phyloP scores from a whole-genome alignment of 371 early-diverging fungal genomes.

The Mortierella sp. region DNA sequence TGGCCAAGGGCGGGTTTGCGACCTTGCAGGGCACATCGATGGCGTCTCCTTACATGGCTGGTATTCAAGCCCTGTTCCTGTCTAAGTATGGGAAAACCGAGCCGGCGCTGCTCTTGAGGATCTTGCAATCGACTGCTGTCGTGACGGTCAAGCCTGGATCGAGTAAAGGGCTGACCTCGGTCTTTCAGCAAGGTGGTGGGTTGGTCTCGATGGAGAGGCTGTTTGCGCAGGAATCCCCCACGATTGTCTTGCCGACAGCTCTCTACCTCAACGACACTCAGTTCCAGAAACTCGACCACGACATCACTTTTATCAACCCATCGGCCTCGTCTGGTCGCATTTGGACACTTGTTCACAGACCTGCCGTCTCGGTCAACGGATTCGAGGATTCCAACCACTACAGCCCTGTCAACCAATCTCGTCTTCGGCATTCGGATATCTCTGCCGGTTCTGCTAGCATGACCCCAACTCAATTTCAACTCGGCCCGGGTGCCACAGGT shows the following conservation, averaged over 20 bases:
- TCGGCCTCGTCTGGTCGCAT: slow-evolving; percentile 14
- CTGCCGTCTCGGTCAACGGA: slow-evolving; percentile 40
- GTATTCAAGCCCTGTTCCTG: slow-evolving; percentile 67
- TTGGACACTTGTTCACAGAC: slow-evolving; percentile 29
- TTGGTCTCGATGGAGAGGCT: slow-evolving; percentile 52
- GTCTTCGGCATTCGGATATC: slow-evolving; percentile 22
- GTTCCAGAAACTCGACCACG: slow-evolving; percentile 37
- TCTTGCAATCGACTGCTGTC: slow-evolving; percentile 22
- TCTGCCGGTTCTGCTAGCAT: slow-evolving; percentile 13
- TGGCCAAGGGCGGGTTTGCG: slow-evolving; percentile 61
- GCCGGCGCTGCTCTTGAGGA: slow-evolving; percentile 42
- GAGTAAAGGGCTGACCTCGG: slow-evolving; percentile 42
- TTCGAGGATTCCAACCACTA: slow-evolving; percentile 24
- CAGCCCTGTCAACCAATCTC: slow-evolving; percentile 34
- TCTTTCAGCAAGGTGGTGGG: slow-evolving; percentile 69
- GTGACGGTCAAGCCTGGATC: slow-evolving; percentile 59
- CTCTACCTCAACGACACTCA: slow-evolving; percentile 49
- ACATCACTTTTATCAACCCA: slow-evolving; percentile 26
- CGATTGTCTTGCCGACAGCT: slow-evolving; percentile 28
- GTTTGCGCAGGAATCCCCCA: slow-evolving; percentile 18
- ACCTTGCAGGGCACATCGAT: slow-evolving; percentile 67
- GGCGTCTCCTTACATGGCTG: slow-evolving; percentile 72
- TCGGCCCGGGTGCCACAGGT: slow-evolving; percentile 22
- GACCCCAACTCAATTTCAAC: slow-evolving; percentile 16
- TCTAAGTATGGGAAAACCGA: slow-evolving; percentile 31